Evolutionary conservation across 2,329 filamentous ascomycete genomes (phyloP).

Genomic region (Shiraia bambusicola): DNA sequence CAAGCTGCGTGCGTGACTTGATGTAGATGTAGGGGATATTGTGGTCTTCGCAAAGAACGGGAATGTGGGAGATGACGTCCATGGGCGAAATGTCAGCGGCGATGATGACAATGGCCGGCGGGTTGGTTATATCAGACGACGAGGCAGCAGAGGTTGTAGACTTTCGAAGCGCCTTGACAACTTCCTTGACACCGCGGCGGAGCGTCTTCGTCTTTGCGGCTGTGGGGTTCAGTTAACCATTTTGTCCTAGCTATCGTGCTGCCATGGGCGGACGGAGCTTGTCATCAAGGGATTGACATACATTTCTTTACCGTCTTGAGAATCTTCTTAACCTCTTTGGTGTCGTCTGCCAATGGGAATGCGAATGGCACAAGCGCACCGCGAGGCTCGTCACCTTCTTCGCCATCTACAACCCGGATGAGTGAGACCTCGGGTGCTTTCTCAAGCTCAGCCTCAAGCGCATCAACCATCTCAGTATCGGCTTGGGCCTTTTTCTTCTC

Average conservation of each 20-base stretch:
- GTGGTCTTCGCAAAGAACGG: slow-evolving; percentile 97
- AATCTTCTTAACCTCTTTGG: slow-evolving; percentile 70
- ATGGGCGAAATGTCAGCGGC: slow-evolving; percentile 97
- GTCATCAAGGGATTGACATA: slow-evolving; percentile 29
- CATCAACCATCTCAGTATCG: slow-evolving; percentile 56
- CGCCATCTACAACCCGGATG: slow-evolving; percentile 44
- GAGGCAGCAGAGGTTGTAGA: slow-evolving; percentile 68
- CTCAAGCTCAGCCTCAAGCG: slow-evolving; percentile 58
- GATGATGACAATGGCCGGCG: slow-evolving; percentile 79
- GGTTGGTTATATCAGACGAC: slow-evolving; percentile 54
- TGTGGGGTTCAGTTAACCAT: slow-evolving; percentile 45
- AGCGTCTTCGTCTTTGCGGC: slow-evolving; percentile 94
- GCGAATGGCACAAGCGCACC: slow-evolving; percentile 79
- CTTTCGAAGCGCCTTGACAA: slow-evolving; percentile 97
- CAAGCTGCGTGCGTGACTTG: slow-evolving; percentile 86
- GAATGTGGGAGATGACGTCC: slow-evolving; percentile 98
- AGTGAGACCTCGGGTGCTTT: slow-evolving; percentile 60
- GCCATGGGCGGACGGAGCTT: background rate
- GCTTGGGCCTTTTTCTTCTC: slow-evolving; percentile 72
- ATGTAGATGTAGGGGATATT: slow-evolving; percentile 97
- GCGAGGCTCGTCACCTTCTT: slow-evolving; percentile 46
- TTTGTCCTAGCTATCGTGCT: background rate
- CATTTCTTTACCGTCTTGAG: slow-evolving; percentile 66
- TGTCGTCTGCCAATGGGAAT: slow-evolving; percentile 70
- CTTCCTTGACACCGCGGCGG: slow-evolving; percentile 97